Percentiles rank a stretch among this genome's conserved stretches.
Evolutionary conservation across 345 rosid species (phyloP).

Genomic region (Kernera saxatilis): DNA sequence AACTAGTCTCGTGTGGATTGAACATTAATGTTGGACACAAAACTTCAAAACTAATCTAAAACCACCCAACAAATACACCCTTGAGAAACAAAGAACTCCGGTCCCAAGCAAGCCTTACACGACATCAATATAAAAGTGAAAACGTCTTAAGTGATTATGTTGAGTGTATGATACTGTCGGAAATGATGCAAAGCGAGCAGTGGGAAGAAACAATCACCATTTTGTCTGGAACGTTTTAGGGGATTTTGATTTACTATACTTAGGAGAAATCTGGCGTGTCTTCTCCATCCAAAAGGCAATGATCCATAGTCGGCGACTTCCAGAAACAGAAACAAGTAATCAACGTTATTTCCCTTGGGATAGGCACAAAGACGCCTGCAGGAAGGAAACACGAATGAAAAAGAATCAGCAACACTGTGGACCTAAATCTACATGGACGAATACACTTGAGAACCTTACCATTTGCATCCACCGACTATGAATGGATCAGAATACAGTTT

Average conservation of each 20-base stretch:
- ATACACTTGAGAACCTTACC: neutral
- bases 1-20: neutral
- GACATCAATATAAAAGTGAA: neutral
- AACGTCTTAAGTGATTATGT: neutral
- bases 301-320: constrained; percentile 61
- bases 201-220: neutral
- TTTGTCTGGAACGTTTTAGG: neutral
- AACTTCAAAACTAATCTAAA: neutral
- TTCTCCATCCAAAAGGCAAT: constrained; percentile 72
- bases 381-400: neutral
- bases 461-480: neutral
- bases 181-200: neutral
- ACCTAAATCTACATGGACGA: neutral
- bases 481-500: neutral
- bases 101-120: neutral
- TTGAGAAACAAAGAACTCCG: too few species aligned
- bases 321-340: constrained; percentile 56
- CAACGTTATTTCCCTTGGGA: constrained; percentile 61
- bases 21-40: neutral
- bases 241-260: constrained; percentile 47
- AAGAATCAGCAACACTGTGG: neutral
- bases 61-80: too few species aligned
- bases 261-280: constrained; percentile 56
- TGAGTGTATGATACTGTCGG: neutral
- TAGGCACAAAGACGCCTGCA: constrained; percentile 56